Evolutionary conservation across 2,329 filamentous ascomycete species (phyloP).

Genomic region (Drechslerella coelobrocha): DNA sequence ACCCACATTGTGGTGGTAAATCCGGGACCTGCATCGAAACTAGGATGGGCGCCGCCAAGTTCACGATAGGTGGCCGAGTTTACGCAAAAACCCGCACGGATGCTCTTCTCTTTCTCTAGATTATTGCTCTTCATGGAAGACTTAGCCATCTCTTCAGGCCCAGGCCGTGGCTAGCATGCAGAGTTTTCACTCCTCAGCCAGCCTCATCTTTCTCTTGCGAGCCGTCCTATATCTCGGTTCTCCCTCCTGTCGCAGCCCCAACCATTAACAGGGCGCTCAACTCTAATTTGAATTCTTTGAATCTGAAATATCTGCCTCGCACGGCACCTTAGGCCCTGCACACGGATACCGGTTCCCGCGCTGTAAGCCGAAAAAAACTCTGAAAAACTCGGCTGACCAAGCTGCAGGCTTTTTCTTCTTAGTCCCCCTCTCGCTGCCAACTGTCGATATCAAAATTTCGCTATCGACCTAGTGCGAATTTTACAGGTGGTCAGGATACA

Average conservation of each 20-base stretch:
- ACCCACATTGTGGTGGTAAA: background rate
- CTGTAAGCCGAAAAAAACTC: background rate
- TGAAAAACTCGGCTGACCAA: background rate
- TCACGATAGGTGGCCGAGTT: constrained; percentile 17
- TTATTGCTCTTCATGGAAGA: constrained; percentile 9
- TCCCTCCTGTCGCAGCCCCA: background rate
- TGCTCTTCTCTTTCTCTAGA: constrained; percentile 1
- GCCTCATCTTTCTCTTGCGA: background rate
- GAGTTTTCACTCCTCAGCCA: background rate
- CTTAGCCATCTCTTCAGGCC: constrained; percentile 11
- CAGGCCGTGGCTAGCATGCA: constrained; percentile 5
- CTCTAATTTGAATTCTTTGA: background rate
- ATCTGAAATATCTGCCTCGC: background rate
- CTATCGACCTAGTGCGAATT: constrained; percentile 1
- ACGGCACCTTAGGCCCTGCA: background rate
- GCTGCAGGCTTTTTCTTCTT: background rate
- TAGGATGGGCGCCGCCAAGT: constrained; percentile 24
- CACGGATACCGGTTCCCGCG: background rate
- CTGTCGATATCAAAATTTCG: constrained; percentile 1
- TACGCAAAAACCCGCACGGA: constrained; percentile 45
- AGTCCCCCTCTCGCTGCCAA: background rate
- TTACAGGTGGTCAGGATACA: background rate
- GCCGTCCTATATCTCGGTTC: background rate
- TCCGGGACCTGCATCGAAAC: constrained; percentile 29
- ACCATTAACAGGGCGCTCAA: background rate